Base-by-base conservation (phyloP, 2,329 filamentous ascomycete genomes). In the Aspergillus alliaceus region DNA sequence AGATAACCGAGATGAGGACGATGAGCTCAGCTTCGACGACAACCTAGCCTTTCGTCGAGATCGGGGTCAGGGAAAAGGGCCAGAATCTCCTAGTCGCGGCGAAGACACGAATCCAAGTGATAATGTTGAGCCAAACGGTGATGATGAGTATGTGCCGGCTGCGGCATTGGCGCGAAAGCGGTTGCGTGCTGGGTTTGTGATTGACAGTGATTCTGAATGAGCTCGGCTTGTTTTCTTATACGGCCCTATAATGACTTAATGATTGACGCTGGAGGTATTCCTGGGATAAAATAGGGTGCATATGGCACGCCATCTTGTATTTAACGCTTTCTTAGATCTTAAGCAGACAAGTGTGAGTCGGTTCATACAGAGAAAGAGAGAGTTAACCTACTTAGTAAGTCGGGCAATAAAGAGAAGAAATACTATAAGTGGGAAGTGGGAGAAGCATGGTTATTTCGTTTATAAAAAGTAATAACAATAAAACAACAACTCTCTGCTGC, bases 151-250 rank as follows among this genome's bases (percentile, higher is more conserved):
- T 51, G 57, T 52, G 1, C 65, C 66, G n/a, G 59, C 69, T n/a
- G 67, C 61, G 31, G 59, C 57, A 32, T 60, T 69, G n/a, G 54
- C 64, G 48, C 71, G 71, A 47, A 64, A 74, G 53, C 72, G 73
- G 7, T 70, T 73, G 56, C 69, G 72, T 47, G 73, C 68, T 24
- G 75, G 74, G 3, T 77, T 78, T 62, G 72, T 78, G 31, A 66
- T 78, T 57, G 76, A 77, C 14, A 77, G 74, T 57, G 76, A 78
- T 54, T 77, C 76, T 4, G 76, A 78, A 58, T 78, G 68, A 61
- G 42, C 14, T 42, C 47, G 37, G 50, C 18, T 61, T 20, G 12
- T 51, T 51, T 12, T 6, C 14, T 8, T 34, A 29, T 46, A 32
- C 29, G 27, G 20, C 18, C n/a, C 27, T 32, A 51, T 67, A 51